phyloP scores from a whole-genome alignment of 768 basidiomycete genomes.

The Amanita muscaria region DNA sequence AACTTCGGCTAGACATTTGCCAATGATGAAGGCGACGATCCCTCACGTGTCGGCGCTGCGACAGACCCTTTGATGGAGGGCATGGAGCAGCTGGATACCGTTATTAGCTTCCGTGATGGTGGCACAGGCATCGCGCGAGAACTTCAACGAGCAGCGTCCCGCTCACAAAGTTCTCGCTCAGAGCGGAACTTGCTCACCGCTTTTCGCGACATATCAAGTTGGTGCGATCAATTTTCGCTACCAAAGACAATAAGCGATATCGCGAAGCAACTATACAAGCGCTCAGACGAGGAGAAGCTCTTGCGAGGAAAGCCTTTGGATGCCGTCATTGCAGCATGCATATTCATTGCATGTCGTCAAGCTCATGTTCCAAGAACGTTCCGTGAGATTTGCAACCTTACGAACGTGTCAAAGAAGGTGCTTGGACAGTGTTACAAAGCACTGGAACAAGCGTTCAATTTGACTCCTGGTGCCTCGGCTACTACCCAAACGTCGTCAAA shows the following conservation, averaged over 20 bases:
- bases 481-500: slow-evolving; percentile 36
- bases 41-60: slow-evolving; percentile 98
- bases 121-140: slow-evolving; percentile 88
- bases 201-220: slow-evolving; percentile 84
- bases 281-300: slow-evolving; percentile 91
- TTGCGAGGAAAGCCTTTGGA: slow-evolving; percentile 86
- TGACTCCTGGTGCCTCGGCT: slow-evolving; percentile 72
- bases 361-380: slow-evolving; percentile 95
- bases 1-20: slow-evolving; percentile 74
- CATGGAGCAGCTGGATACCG: slow-evolving; percentile 88
- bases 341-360: slow-evolving; percentile 94
- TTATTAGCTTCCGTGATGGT: slow-evolving; percentile 93
- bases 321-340: slow-evolving; percentile 94
- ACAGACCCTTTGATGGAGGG: slow-evolving; percentile 91
- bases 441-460: slow-evolving; percentile 81
- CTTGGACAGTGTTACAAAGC: slow-evolving; percentile 91
- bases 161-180: slow-evolving; percentile 67
- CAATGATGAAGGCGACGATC: slow-evolving; percentile 98
- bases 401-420: slow-evolving; percentile 90
- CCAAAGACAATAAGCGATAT: slow-evolving; percentile 92
- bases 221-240: slow-evolving; percentile 94
- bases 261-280: slow-evolving; percentile 95
- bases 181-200: slow-evolving; percentile 83
- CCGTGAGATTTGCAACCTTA: slow-evolving; percentile 89
- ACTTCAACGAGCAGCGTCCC: slow-evolving; percentile 86